These are phyloP conservation scores for Pseudocohnilembus persalinus DNA, from an alignment of 169 alveolate species.

Conservation along the genomic window DNA sequence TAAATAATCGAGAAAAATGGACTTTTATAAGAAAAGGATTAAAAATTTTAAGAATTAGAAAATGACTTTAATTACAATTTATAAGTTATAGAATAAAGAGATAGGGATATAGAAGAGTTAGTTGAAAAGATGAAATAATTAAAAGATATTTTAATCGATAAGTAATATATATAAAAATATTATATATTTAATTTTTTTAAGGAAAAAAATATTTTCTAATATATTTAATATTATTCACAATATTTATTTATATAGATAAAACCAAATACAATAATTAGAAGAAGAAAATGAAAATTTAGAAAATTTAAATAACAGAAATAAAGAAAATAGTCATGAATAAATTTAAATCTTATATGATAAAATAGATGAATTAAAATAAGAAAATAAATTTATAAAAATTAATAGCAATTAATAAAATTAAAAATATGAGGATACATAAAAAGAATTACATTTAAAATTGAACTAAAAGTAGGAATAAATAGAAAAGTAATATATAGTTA, in stretches of 20 bases:
- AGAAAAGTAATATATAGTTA: background rate
- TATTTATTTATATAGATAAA: background rate
- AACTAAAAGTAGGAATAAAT: background rate
- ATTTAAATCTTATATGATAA: background rate
- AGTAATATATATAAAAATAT: background rate
- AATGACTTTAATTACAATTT: background rate
- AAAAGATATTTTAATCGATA: background rate
- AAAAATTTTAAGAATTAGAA: background rate
- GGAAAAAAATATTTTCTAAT: too few species aligned
- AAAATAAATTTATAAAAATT: too few species aligned
- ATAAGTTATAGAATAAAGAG: background rate
- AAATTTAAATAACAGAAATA: too few species aligned
- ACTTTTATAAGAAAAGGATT: background rate
- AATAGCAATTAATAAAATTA: too few species aligned
- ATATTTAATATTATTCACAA: too few species aligned
- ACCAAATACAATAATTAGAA: too few species aligned
- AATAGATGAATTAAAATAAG: background rate
- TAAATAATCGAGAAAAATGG: background rate
- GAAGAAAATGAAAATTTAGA: background rate
- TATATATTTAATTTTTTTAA: too few species aligned
- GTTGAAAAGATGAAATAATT: background rate
- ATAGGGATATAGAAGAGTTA: background rate
- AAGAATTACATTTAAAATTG: background rate
- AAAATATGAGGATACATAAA: too few species aligned
- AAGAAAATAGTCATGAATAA: background rate